Evolutionary conservation across 805 yeast species (phyloP), one percentile per base, ranked within the genome.

Genomic region (Yarrowia divulgata): DNA sequence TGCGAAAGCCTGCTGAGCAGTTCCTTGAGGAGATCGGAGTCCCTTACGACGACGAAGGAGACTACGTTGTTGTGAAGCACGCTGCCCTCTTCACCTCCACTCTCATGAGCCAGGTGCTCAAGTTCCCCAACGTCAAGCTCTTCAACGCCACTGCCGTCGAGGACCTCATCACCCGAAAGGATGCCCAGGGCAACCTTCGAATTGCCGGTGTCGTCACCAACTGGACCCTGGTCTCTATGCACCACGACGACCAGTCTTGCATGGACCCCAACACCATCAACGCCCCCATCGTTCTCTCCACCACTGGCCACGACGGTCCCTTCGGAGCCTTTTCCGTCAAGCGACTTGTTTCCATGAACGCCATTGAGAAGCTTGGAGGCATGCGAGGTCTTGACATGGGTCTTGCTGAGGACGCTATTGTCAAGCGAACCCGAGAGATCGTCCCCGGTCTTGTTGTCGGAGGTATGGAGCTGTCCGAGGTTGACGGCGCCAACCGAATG

Each of bases 251-350:
- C 69, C 93, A 89, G 78, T 86, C 90, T 14, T 89, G 93, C 77
- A 89, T 89, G 93, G 93, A 89, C 76, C 93, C 93, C 63, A 88
- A 89, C 81, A 89, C 91, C 71, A 87, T 89, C 81, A 89, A 89
- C 75, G 81, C 82, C 58, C 77, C 82, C 35, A 86, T 90, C 69
- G 86, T 89, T 69, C 81, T 90, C 70, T 88, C 92, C 16, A 86
- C 92, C 71, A 86, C 91, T 40, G 94, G 93, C 70, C 93, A 89
- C 76, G 94, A 89, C 77, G 93, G 94, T 74, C 93, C 92, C 67
- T 88, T 89, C 79, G 93, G 93, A 70, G 93, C 93, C 8, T 88
- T 88, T 80, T 84, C 87, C 71, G 92, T 90, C 72, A 89, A 89
- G 82, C 85, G 93, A 79, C 82, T 86, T 62, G 87, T 83, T 32